Conservation (phyloP, 805 yeast genomes). For the Metschnikowia bowlesiae region DNA sequence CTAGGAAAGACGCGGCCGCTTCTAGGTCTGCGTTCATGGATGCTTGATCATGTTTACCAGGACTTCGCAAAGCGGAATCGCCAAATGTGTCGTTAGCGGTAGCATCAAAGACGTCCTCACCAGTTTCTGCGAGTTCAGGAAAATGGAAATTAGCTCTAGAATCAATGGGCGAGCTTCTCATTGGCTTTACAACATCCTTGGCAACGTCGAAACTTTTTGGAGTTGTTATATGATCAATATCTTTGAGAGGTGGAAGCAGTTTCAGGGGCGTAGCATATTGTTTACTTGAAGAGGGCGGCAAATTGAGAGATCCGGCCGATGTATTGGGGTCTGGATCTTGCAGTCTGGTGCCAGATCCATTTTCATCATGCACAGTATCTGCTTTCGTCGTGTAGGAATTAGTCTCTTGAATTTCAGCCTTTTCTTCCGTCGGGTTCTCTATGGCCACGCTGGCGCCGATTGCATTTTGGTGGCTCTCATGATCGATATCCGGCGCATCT, state of each 20-base stretch:
- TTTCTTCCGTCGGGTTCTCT: background rate
- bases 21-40: constrained; percentile 8
- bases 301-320: constrained; percentile 8
- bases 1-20: constrained; percentile 25
- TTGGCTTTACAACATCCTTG: constrained; percentile 22
- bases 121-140: constrained; percentile 11
- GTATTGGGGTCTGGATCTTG: constrained; percentile 13
- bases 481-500: constrained; percentile 6
- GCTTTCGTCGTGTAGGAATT: background rate
- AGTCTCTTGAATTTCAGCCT: background rate
- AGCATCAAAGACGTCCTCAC: constrained; percentile 14
- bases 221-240: constrained; percentile 37
- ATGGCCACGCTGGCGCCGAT: background rate
- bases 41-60: constrained; percentile 7
- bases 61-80: constrained; percentile 4
- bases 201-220: constrained; percentile 41
- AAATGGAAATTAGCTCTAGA: constrained; percentile 10
- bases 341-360: background rate
- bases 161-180: constrained; percentile 21
- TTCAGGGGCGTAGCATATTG: constrained; percentile 39
- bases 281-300: constrained; percentile 8
- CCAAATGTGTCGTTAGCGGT: constrained; percentile 18
- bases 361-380: constrained; percentile 2
- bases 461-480: background rate
- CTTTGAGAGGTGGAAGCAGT: constrained; percentile 39